Evolutionary conservation across 2,329 filamentous ascomycete species (phyloP).

Genomic region (Claviceps sp.): DNA sequence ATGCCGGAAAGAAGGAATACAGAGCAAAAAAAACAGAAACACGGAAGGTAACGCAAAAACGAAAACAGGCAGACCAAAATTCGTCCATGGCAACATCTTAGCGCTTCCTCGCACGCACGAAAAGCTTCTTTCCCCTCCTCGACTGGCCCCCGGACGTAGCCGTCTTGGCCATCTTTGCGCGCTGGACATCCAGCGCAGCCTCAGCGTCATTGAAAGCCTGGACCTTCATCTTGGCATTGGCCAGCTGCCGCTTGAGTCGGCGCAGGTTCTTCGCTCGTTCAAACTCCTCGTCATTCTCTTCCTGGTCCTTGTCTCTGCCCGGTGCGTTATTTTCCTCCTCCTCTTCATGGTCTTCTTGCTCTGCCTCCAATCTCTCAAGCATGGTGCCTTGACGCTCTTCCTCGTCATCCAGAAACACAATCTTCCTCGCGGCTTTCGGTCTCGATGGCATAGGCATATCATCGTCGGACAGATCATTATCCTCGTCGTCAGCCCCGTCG

Average conservation of each 20-base stretch:
- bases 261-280: slow-evolving; percentile 28
- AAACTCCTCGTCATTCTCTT: slow-evolving; percentile 21
- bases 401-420: slow-evolving; percentile 35
- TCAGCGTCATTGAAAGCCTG: slow-evolving; percentile 42
- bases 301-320: slow-evolving; percentile 10
- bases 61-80: not conserved
- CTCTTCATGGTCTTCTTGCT: slow-evolving; percentile 17
- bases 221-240: slow-evolving; percentile 39
- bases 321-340: slow-evolving; percentile 5
- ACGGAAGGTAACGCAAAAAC: not conserved
- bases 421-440: slow-evolving; percentile 29
- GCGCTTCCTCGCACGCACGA: slow-evolving; percentile 48
- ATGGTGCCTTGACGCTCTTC: slow-evolving; percentile 21
- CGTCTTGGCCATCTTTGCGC: slow-evolving; percentile 52
- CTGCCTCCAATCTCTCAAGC: slow-evolving; percentile 16
- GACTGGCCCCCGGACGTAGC: slow-evolving; percentile 45
- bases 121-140: slow-evolving; percentile 47
- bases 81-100: slow-evolving; percentile 16
- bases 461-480: slow-evolving; percentile 13
- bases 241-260: slow-evolving; percentile 35
- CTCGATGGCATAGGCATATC: slow-evolving; percentile 16
- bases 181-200: slow-evolving; percentile 41
- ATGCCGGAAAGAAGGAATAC: not conserved
- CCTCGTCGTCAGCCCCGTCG: slow-evolving; percentile 17
- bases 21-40: not conserved